A percentile compares a stretch with the other conserved stretches of the same genome.
These are phyloP conservation scores for Clavispora carvajalis DNA, from an alignment of 805 yeast genomes.

Conservation along the genomic window DNA sequence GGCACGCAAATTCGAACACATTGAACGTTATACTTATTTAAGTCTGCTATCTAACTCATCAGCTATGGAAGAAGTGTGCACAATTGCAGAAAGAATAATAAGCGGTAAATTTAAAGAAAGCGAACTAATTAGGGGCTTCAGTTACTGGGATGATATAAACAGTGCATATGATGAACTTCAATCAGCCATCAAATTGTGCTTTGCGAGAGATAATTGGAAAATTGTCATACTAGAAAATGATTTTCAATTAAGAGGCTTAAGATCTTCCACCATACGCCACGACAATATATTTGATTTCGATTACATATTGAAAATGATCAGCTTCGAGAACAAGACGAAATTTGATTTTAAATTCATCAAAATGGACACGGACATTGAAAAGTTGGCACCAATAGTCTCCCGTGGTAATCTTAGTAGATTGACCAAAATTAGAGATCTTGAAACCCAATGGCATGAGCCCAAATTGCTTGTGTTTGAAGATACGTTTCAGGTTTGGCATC, in stretches of 20 bases:
- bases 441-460: not conserved
- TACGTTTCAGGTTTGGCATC: not conserved
- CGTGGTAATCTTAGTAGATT: not conserved
- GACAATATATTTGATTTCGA: not conserved
- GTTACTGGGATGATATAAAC: not conserved
- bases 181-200: slow-evolving; percentile 47
- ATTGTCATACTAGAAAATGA: slow-evolving; percentile 6
- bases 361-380: not conserved
- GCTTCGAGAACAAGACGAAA: too few species aligned
- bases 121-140: not conserved
- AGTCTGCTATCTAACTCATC: not conserved
- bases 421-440: not conserved
- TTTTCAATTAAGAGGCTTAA: too few species aligned
- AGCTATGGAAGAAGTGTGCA: slow-evolving; percentile 2
- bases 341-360: not conserved
- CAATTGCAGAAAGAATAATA: not conserved
- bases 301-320: not conserved
- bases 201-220: slow-evolving; percentile 27
- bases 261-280: too few species aligned
- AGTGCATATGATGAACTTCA: slow-evolving; percentile 13
- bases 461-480: not conserved
- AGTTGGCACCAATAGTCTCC: not conserved
- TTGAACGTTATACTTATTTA: not conserved
- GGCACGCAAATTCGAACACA: not conserved
- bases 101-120: not conserved